phyloP scores from a whole-genome alignment of 2,329 filamentous ascomycete species.

The Coniochaeta sp. region DNA sequence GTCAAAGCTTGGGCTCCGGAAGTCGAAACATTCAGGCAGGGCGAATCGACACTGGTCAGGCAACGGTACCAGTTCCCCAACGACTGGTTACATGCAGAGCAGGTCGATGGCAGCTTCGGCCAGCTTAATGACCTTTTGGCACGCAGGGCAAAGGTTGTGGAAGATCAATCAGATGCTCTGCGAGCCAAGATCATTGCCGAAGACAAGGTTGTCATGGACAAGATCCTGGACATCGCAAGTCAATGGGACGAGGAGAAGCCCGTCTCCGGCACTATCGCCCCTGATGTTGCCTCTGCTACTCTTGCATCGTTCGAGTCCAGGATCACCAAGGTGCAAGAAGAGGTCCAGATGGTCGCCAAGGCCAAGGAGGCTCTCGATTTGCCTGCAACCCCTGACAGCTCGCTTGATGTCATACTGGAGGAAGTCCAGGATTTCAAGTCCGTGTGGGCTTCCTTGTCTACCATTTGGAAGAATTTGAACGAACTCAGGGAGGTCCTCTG shows the following conservation, averaged over 20 bases:
- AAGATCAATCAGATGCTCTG: slow-evolving; percentile 91
- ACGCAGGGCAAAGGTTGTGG: slow-evolving; percentile 89
- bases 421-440: slow-evolving; percentile 99
- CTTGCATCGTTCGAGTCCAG: slow-evolving; percentile 76
- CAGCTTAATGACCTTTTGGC: slow-evolving; percentile 85
- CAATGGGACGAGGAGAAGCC: slow-evolving; percentile 98
- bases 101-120: slow-evolving; percentile 94
- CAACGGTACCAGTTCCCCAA: slow-evolving; percentile 90
- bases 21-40: slow-evolving; percentile 91
- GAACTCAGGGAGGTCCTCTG: slow-evolving; percentile 88
- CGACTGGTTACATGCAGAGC: slow-evolving; percentile 93
- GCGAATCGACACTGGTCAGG: slow-evolving; percentile 82
- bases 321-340: slow-evolving; percentile 77
- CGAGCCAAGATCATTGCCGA: slow-evolving; percentile 92
- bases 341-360: slow-evolving; percentile 89
- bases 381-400: slow-evolving; percentile 69
- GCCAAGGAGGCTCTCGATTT: slow-evolving; percentile 96
- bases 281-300: slow-evolving; percentile 78
- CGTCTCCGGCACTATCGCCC: slow-evolving; percentile 87
- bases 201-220: slow-evolving; percentile 83
- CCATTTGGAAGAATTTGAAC: slow-evolving; percentile 94
- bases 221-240: slow-evolving; percentile 74
- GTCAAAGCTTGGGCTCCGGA: slow-evolving; percentile 93
- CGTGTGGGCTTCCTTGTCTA: slow-evolving; percentile 91
- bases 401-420: slow-evolving; percentile 79